Conservation (phyloP, 2,329 filamentous ascomycete species). For the Diaporthe citriasiana region DNA sequence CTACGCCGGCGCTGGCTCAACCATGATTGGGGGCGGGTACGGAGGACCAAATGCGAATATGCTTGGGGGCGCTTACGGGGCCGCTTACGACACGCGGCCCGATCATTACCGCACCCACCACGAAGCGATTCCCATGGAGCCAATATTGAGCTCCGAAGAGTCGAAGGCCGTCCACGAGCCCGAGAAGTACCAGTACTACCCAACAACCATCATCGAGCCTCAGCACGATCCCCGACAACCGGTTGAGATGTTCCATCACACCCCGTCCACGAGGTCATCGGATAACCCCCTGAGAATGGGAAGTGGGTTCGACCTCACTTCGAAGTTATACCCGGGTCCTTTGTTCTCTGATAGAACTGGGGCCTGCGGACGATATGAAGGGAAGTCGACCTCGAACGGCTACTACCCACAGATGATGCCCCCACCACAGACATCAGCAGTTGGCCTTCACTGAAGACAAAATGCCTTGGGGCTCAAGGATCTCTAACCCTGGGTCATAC, state of each 20-base stretch:
- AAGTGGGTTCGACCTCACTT: constrained; percentile 49
- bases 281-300: constrained; percentile 50
- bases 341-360: constrained; percentile 53
- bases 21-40: constrained; percentile 58
- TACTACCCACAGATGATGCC: constrained; percentile 67
- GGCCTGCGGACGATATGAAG: constrained; percentile 66
- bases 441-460: constrained; percentile 55
- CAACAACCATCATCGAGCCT: constrained; percentile 64
- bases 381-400: constrained; percentile 64
- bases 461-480: neutral
- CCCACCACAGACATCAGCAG: constrained; percentile 52
- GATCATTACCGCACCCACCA: constrained; percentile 61
- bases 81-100: constrained; percentile 57
- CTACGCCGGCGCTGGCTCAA: constrained; percentile 53
- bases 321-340: constrained; percentile 61
- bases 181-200: constrained; percentile 70
- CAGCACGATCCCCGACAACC: constrained; percentile 58
- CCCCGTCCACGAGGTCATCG: constrained; percentile 52
- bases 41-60: constrained; percentile 54
- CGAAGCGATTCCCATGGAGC: constrained; percentile 65
- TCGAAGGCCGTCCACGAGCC: constrained; percentile 63
- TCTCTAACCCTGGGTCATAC: too few species aligned
- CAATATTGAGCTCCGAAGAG: constrained; percentile 66
- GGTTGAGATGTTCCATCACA: constrained; percentile 64
- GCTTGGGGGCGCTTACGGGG: constrained; percentile 55